phyloP scores from a whole-genome alignment of 441 rosid genomes.

The Euphorbia celastroides region DNA sequence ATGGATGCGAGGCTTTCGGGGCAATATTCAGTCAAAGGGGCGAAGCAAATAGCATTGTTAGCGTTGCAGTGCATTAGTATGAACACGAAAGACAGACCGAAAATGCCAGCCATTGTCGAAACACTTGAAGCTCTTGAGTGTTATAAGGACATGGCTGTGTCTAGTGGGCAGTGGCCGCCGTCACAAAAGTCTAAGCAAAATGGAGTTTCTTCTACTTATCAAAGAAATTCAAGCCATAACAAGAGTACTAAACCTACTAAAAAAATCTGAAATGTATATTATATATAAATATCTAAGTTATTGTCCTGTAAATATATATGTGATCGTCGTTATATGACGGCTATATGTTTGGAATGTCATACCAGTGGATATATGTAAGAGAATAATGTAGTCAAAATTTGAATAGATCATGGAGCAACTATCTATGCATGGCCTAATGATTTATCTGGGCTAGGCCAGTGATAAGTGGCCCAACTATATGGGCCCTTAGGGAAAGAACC shows the following conservation, averaged over 20 bases:
- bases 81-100: conserved; percentile 66
- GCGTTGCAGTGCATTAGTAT: conserved; percentile 49
- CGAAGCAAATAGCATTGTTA: conserved; percentile 39
- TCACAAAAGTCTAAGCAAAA: conserved; percentile 28
- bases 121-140: conserved; percentile 43
- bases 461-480: background rate
- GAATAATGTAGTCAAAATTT: background rate
- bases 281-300: background rate
- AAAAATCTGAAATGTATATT: background rate
- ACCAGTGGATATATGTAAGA: background rate
- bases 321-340: background rate
- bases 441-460: background rate
- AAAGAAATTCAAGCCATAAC: background rate
- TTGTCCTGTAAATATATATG: background rate
- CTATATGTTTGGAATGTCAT: background rate
- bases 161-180: conserved; percentile 69
- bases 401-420: no score
- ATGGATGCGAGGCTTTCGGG: conserved; percentile 50
- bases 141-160: conserved; percentile 71
- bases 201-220: conserved; percentile 20
- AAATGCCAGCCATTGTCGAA: conserved; percentile 61
- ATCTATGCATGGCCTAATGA: background rate
- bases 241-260: background rate
- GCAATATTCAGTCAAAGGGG: conserved; percentile 79
- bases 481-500: background rate